Evolutionary conservation across 2,329 filamentous ascomycete species (phyloP).

Genomic region (Metarhizium sp.): DNA sequence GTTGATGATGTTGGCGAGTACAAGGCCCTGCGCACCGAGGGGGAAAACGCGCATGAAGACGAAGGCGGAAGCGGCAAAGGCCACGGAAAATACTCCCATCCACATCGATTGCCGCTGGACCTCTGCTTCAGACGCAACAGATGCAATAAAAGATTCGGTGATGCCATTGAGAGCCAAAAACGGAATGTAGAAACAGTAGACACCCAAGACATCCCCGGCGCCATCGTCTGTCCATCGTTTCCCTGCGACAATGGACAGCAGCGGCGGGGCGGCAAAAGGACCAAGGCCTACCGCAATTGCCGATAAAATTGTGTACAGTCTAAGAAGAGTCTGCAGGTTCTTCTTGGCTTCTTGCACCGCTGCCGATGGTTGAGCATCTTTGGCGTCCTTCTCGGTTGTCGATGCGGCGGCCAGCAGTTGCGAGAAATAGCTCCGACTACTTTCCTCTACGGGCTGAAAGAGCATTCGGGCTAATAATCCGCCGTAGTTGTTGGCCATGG

Average conservation of each 20-base stretch:
- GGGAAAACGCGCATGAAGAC: conserved; percentile 60
- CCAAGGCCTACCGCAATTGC: conserved; percentile 60
- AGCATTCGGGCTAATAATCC: conserved; percentile 79
- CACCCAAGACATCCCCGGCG: conserved; percentile 63
- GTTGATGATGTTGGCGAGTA: conserved; percentile 81
- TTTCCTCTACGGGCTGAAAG: conserved; percentile 94
- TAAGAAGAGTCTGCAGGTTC: conserved; percentile 56
- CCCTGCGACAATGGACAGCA: conserved; percentile 70
- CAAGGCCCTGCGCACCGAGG: conserved; percentile 70
- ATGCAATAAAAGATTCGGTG: conserved; percentile 84
- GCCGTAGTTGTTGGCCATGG: conserved; percentile 89
- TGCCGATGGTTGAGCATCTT: conserved; percentile 9
- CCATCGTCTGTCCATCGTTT: conserved; percentile 64
- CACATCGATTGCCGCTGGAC: conserved; percentile 69
- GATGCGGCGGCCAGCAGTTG: conserved; percentile 50
- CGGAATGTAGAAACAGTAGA: conserved; percentile 89
- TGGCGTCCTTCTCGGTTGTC: conserved; percentile 9
- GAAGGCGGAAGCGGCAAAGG: conserved; percentile 68
- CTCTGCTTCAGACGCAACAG: conserved; percentile 66
- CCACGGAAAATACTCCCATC: conserved; percentile 75
- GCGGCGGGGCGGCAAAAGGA: conserved; percentile 62
- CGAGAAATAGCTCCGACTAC: conserved; percentile 81
- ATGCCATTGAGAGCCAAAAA: conserved; percentile 87
- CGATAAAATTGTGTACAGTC: conserved; percentile 66
- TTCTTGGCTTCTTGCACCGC: conserved; percentile 30